phyloP scores from a whole-genome alignment of 768 basidiomycete genomes.

The Mycena haematopus region DNA sequence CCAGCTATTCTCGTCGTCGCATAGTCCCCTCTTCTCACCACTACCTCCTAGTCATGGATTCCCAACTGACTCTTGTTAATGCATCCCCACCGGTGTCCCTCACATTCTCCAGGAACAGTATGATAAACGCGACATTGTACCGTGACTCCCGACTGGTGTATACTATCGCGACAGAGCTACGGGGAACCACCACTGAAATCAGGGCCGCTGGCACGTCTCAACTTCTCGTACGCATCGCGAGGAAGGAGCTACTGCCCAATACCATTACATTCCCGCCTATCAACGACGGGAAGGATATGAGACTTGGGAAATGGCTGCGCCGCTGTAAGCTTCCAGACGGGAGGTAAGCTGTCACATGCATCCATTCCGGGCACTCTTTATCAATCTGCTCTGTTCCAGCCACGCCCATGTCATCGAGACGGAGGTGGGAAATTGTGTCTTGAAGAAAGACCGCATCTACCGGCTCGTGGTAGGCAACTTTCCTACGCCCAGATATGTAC shows the following conservation, averaged over 20 bases:
- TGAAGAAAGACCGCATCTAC: slow-evolving; percentile 11
- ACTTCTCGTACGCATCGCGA: slow-evolving; percentile 11
- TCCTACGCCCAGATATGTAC: background rate
- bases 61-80: slow-evolving; percentile 26
- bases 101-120: slow-evolving; percentile 18
- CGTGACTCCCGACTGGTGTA: slow-evolving; percentile 8
- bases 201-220: background rate
- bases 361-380: background rate
- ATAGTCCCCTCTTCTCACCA: too few species aligned
- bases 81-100: slow-evolving; percentile 7
- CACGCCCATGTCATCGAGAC: slow-evolving; percentile 19
- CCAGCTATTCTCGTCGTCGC: too few species aligned
- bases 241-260: slow-evolving; percentile 14
- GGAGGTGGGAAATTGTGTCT: slow-evolving; percentile 19
- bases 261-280: slow-evolving; percentile 12
- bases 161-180: slow-evolving; percentile 13
- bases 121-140: slow-evolving; percentile 19
- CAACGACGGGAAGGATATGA: slow-evolving; percentile 7
- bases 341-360: background rate
- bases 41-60: slow-evolving; percentile 10
- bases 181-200: slow-evolving; percentile 16
- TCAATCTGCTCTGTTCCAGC: background rate
- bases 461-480: slow-evolving; percentile 18
- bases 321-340: slow-evolving; percentile 13
- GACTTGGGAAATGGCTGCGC: slow-evolving; percentile 19